Evolutionary conservation across 2,329 filamentous ascomycete genomes (phyloP).

Genomic region (Bipolaris sorokiniana): DNA sequence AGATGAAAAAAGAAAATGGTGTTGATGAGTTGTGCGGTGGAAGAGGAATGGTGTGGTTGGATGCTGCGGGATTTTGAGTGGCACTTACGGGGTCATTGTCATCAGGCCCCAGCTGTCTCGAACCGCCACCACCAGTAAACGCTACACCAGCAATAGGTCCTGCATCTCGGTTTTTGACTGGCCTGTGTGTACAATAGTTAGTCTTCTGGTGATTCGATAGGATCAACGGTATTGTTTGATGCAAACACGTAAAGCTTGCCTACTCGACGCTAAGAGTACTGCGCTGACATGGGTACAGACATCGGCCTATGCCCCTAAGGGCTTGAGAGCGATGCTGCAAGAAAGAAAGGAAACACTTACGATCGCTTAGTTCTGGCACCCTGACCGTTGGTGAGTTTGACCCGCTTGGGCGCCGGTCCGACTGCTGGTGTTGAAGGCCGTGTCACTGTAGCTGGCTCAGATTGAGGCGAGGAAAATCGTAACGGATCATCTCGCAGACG

Average conservation of each 20-base stretch:
- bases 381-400: constrained; percentile 46
- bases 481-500: constrained; percentile 40
- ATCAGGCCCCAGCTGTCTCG: constrained; percentile 66
- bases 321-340: constrained; percentile 19
- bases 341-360: constrained; percentile 37
- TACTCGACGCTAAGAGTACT: constrained; percentile 36
- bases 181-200: constrained; percentile 59
- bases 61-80: constrained; percentile 51
- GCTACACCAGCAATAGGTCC: constrained; percentile 71
- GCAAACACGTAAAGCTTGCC: constrained; percentile 43
- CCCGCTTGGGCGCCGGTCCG: constrained; percentile 40
- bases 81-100: constrained; percentile 61
- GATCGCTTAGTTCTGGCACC: constrained; percentile 48
- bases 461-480: constrained; percentile 40
- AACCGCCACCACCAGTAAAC: constrained; percentile 62
- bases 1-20: constrained; percentile 32
- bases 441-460: constrained; percentile 39
- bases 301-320: constrained; percentile 24
- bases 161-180: constrained; percentile 74
- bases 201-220: constrained; percentile 36
- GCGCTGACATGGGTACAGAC: constrained; percentile 35
- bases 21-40: constrained; percentile 45
- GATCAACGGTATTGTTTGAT: constrained; percentile 22
- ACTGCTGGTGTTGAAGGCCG: constrained; percentile 44
- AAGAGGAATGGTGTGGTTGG: constrained; percentile 50